These are phyloP conservation scores for Hibiscus trionum DNA, from an alignment of 345 rosid species.

Conservation along the genomic window DNA sequence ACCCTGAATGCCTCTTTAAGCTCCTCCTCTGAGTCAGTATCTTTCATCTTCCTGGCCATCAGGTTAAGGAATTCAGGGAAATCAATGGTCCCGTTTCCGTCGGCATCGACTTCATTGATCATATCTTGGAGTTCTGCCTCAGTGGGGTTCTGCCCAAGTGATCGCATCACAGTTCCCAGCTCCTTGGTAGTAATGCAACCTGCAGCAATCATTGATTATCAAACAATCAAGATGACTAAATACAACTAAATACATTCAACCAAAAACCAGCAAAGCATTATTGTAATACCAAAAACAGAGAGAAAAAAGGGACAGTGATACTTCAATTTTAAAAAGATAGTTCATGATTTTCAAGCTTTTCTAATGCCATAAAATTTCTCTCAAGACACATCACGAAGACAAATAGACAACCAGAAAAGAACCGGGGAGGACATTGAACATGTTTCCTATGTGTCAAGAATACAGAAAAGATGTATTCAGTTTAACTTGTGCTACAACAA, in stretches of 20 bases:
- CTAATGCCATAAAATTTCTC: background rate
- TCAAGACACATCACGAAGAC: background rate
- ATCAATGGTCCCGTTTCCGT: conserved; percentile 15
- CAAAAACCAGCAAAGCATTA: background rate
- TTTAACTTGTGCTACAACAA: background rate
- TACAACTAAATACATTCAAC: background rate
- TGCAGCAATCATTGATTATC: background rate
- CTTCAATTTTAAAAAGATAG: background rate
- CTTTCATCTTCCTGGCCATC: conserved; percentile 45
- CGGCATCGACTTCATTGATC: conserved; percentile 19
- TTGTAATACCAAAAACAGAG: background rate
- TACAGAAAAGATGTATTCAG: background rate
- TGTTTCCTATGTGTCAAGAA: background rate
- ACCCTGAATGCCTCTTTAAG: conserved; percentile 56
- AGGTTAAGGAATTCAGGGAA: conserved; percentile 10
- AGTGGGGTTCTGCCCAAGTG: conserved; percentile 19
- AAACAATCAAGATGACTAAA: too few species aligned
- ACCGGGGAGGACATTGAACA: background rate
- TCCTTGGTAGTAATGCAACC: conserved; percentile 15
- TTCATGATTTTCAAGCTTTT: background rate
- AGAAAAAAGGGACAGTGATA: background rate
- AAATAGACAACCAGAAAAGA: background rate
- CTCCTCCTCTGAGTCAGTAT: conserved; percentile 31
- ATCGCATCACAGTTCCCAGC: conserved; percentile 16
- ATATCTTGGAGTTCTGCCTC: conserved; percentile 19